Percentiles rank a stretch among this genome's conserved stretches.
phyloP scores from a whole-genome alignment of 1,284 basidiomycete genomes.

The Tilletia indica region DNA sequence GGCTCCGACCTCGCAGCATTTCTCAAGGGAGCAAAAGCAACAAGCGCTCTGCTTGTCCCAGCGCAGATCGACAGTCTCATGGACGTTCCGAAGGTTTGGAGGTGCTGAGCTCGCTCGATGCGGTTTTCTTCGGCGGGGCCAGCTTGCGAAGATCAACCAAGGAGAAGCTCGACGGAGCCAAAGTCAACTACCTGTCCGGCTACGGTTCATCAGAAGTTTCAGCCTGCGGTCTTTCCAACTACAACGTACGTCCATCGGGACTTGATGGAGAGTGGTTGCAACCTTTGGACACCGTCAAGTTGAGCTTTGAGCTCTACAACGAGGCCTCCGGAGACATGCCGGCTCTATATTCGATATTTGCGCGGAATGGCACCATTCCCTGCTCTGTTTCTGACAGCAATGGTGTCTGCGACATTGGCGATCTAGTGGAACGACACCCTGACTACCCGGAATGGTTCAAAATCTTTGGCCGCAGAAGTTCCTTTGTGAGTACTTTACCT shows the following conservation, averaged over 20 bases:
- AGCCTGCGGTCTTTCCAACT: background rate
- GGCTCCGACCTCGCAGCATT: background rate
- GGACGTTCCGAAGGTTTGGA: background rate
- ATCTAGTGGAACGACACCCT: background rate
- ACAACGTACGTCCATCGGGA: too few species aligned
- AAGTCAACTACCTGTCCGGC: background rate
- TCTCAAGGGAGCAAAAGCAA: background rate
- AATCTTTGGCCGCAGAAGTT: background rate
- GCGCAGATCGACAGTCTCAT: background rate
- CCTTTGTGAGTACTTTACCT: background rate
- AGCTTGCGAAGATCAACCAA: background rate
- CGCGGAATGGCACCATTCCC: background rate
- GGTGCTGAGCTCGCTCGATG: background rate
- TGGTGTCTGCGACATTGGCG: background rate
- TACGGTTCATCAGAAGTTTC: background rate
- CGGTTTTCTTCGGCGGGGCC: background rate
- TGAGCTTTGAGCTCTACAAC: background rate
- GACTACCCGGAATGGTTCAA: constrained; percentile 10
- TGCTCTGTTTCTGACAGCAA: background rate
- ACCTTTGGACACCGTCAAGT: too few species aligned
- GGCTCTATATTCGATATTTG: background rate
- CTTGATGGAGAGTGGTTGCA: background rate
- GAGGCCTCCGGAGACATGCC: background rate
- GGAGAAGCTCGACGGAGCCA: background rate
- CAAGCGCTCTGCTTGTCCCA: too few species aligned